A percentile compares a stretch with the other conserved stretches of the same genome.
Conservation (phyloP, 108 stramenopile species). For the Seminavis robusta region DNA sequence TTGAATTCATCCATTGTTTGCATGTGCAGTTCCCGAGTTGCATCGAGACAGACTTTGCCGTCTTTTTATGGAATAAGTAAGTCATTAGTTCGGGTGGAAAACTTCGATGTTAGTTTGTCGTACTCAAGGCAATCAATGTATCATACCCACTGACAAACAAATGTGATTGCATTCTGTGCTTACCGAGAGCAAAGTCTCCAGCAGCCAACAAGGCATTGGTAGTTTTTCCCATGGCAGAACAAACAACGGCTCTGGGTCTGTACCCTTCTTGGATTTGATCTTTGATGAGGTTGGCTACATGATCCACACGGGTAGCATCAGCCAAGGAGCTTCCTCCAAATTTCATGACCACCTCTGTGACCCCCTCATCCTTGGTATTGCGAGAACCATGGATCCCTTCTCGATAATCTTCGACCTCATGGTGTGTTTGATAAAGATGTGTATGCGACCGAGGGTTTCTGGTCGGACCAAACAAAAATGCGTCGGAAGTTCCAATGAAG, state of each 20-base stretch:
- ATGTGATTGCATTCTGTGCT: neutral
- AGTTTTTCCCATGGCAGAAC: slow-evolving; percentile 98
- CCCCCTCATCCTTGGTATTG: no score
- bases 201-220: slow-evolving; percentile 89
- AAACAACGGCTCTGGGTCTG: slow-evolving; percentile 77
- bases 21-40: slow-evolving; percentile 84
- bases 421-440: no score
- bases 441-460: no score
- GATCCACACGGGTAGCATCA: slow-evolving; percentile 80
- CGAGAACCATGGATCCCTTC: no score
- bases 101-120: neutral
- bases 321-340: slow-evolving; percentile 94
- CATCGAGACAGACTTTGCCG: slow-evolving; percentile 86
- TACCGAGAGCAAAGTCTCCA: slow-evolving; percentile 87
- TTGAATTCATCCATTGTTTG: slow-evolving; percentile 74
- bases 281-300: slow-evolving; percentile 88
- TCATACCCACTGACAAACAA: neutral
- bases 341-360: slow-evolving; percentile 80
- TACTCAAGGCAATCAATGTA: neutral
- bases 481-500: no score
- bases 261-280: slow-evolving; percentile 67
- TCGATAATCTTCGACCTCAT: no score
- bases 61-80: slow-evolving; percentile 23
- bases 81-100: neutral
- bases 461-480: no score